A percentile compares a stretch with the other conserved stretches of the same genome.
phyloP scores from a whole-genome alignment of 192 early-diverging fungal genomes.

The Irineochytrium annulatum region DNA sequence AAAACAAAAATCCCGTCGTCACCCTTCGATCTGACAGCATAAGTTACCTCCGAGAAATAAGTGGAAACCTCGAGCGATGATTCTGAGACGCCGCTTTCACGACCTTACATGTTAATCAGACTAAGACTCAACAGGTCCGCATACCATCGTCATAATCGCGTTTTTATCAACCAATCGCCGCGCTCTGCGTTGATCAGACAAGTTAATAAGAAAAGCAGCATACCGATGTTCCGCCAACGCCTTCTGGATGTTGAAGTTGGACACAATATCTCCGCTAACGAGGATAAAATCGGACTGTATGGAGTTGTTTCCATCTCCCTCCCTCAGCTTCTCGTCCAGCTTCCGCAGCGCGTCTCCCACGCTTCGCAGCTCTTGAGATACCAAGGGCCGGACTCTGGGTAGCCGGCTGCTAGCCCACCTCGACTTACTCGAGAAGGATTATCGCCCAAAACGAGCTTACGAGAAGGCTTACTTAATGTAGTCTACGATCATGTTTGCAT shows the following conservation, averaged over 20 bases:
- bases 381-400: conserved; percentile 67
- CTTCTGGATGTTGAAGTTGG: conserved; percentile 77
- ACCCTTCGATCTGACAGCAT: conserved; percentile 30
- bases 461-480: conserved; percentile 68
- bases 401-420: conserved; percentile 67
- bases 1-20: conserved; percentile 83
- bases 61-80: conserved; percentile 38
- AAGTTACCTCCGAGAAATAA: neutral
- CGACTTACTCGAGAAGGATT: conserved; percentile 28
- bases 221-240: conserved; percentile 75
- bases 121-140: neutral
- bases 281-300: conserved; percentile 89
- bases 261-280: conserved; percentile 82
- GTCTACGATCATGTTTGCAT: conserved; percentile 74
- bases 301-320: conserved; percentile 75
- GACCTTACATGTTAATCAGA: conserved; percentile 10
- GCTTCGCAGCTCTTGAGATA: conserved; percentile 67
- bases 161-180: conserved; percentile 51
- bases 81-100: conserved; percentile 63
- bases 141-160: conserved; percentile 91
- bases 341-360: conserved; percentile 86
- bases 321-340: conserved; percentile 21
- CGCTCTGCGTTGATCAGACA: neutral
- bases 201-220: neutral
- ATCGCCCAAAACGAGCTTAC: neutral